A percentile compares a stretch with the other conserved stretches of the same genome.
phyloP scores from a whole-genome alignment of 495 filamentous ascomycete genomes.

The Viridothelium virens region DNA sequence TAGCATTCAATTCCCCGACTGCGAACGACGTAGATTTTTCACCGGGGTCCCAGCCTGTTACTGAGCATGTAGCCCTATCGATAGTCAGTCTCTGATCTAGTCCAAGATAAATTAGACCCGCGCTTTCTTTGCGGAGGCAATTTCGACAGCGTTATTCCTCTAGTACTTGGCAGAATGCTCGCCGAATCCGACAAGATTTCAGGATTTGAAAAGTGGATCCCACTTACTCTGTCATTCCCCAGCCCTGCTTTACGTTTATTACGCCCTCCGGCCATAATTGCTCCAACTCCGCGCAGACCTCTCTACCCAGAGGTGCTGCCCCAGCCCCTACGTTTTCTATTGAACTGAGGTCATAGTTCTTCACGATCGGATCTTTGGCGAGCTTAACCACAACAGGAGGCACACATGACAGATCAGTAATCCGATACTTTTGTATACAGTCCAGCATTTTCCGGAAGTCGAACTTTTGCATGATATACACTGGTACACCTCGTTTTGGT shows the following conservation, averaged over 20 bases:
- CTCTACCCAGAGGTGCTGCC: conserved; percentile 42
- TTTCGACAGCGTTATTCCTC: background rate
- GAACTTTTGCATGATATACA: conserved; percentile 69
- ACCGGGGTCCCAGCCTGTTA: conserved; percentile 52
- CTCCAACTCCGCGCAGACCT: conserved; percentile 52
- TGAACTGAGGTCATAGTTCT: conserved; percentile 60
- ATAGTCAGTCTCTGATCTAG: background rate
- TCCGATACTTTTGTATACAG: conserved; percentile 57
- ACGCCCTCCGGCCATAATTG: conserved; percentile 49
- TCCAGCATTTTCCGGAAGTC: conserved; percentile 63
- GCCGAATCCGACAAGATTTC: background rate
- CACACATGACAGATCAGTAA: conserved; percentile 54
- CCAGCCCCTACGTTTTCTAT: conserved; percentile 52
- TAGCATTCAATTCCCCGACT: conserved; percentile 63
- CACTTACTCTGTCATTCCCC: conserved; percentile 73
- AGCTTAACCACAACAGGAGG: conserved; percentile 68
- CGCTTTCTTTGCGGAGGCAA: background rate
- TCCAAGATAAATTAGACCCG: background rate
- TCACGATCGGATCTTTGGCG: conserved; percentile 58
- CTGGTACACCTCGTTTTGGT: conserved; percentile 34
- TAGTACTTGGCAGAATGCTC: too few relatives aligned
- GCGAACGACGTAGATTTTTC: conserved; percentile 33
- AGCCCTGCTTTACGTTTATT: conserved; percentile 62
- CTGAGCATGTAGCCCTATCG: conserved; percentile 48
- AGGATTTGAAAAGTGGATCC: background rate